Conservation (phyloP, 768 basidiomycete genomes). For the Megacollybia marginata region DNA sequence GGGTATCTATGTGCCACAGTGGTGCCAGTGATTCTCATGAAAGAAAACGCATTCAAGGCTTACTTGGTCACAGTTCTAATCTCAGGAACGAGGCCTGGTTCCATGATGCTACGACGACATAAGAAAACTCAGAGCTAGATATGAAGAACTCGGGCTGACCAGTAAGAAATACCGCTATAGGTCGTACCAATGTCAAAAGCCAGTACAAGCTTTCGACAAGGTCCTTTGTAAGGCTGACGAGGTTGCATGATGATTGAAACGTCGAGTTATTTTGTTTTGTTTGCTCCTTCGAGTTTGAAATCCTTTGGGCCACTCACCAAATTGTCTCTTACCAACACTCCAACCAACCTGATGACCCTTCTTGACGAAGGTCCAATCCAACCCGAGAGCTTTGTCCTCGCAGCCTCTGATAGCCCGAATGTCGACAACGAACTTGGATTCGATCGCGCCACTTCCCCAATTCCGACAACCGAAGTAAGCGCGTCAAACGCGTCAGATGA, state of each 20-base stretch:
- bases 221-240: constrained; percentile 32
- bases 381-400: neutral
- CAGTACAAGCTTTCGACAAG: constrained; percentile 33
- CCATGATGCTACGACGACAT: neutral
- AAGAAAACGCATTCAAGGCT: neutral
- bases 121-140: neutral
- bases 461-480: too few species aligned
- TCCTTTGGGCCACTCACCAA: neutral
- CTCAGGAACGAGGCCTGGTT: neutral
- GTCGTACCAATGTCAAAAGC: constrained; percentile 50
- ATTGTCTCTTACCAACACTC: neutral
- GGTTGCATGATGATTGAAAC: neutral
- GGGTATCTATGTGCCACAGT: constrained; percentile 28
- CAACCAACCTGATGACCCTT: neutral
- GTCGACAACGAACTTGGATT: too few species aligned
- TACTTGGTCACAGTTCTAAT: neutral
- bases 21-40: neutral
- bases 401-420: too few species aligned
- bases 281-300: neutral
- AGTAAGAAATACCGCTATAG: constrained; percentile 41
- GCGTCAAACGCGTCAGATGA: too few species aligned
- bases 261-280: neutral
- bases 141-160: neutral
- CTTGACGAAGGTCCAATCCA: neutral
- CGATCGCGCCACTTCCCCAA: too few species aligned